Base-by-base conservation (phyloP, 1,284 basidiomycete species). In the Pseudozyma pruni region DNA sequence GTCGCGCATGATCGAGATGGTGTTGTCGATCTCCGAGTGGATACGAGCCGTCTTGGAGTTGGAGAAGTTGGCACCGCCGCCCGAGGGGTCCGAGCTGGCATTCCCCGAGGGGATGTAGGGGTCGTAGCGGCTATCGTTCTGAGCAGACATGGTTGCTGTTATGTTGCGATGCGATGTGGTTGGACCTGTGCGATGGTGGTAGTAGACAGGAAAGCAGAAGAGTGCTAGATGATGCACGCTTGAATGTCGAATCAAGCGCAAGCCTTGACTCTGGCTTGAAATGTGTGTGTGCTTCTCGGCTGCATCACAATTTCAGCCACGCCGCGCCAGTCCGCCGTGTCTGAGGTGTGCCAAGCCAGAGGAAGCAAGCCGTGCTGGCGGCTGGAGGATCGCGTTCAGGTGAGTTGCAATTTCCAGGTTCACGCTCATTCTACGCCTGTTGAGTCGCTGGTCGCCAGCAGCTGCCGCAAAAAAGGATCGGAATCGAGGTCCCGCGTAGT, bases 1-100 rank as follows among this genome's bases (percentile, higher is more conserved):
- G 79, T 97, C 93, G 80, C 93, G 88, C 95, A 98, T 98, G 79
- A 96, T 94, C 46, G 90, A 92, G 63, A 82, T 78, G 33, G 79
- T 79, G 58, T 80, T 78, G 59, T 81, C 79, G 43, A 81, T 80
- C 63, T 81, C 78, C 14, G 71, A 67, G 61, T 81, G 79, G 54
- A 81, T 81, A 23, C 77, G 75, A 22, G 79, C 79, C 4, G 79
- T 80, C 39, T 76, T 74, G 39, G 66, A 58, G 56, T 74, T 75
- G 38, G 78, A 78, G 20, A 74, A 72, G 51, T 67, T 70, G 52
- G 54, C 46, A 10, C 60, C 58, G 44, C 71, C 63, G 34, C 76
- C 72, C 13, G 69, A 58, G 17, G 72, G 61, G 31, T 72, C 59
- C 43, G 71, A 72, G 51, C 68, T 61, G 10, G 57, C 66, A 31